These are phyloP conservation scores for Fusarium subglutinans DNA, from an alignment of 2,329 filamentous ascomycete genomes.

Conservation along the genomic window DNA sequence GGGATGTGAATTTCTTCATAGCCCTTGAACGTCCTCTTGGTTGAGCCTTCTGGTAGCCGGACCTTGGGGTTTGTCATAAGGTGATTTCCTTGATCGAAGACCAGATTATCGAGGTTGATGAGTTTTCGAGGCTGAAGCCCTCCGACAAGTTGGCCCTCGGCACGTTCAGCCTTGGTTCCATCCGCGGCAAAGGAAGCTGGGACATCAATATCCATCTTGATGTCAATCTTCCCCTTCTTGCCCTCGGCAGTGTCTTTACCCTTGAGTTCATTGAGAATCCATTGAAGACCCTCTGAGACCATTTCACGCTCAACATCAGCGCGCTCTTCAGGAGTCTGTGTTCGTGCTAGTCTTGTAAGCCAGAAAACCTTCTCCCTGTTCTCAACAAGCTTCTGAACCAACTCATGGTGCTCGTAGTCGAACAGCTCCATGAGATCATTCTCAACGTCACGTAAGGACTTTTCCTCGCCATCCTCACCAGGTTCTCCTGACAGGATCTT, in stretches of 20 bases:
- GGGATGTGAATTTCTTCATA: slow-evolving; percentile 99
- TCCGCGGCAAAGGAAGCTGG: slow-evolving; percentile 66
- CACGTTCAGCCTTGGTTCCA: slow-evolving; percentile 61
- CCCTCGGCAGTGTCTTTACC: slow-evolving; percentile 72
- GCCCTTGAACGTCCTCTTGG: slow-evolving; percentile 94
- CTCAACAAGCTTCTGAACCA: slow-evolving; percentile 88
- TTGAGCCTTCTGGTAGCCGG: slow-evolving; percentile 90
- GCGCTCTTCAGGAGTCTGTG: slow-evolving; percentile 81
- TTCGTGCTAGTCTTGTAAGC: slow-evolving; percentile 87
- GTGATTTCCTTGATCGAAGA: slow-evolving; percentile 98
- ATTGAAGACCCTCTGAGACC: slow-evolving; percentile 84
- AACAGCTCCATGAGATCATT: slow-evolving; percentile 99
- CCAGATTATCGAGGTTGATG: slow-evolving; percentile 93
- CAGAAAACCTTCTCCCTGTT: slow-evolving; percentile 96
- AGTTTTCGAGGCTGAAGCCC: slow-evolving; percentile 86
- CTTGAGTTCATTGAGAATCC: slow-evolving; percentile 87
- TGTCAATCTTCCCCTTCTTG: slow-evolving; percentile 77
- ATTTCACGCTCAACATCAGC: slow-evolving; percentile 88
- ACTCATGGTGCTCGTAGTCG: slow-evolving; percentile 94
- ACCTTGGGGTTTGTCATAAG: slow-evolving; percentile 99
- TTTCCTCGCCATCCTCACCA: slow-evolving; percentile 81
- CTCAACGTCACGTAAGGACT: slow-evolving; percentile 89
- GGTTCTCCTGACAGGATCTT: slow-evolving; percentile 81
- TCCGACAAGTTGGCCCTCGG: slow-evolving; percentile 77
- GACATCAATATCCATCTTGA: slow-evolving; percentile 94